phyloP scores from a whole-genome alignment of 2,329 filamentous ascomycete species.

The Neofusicoccum sp. region DNA sequence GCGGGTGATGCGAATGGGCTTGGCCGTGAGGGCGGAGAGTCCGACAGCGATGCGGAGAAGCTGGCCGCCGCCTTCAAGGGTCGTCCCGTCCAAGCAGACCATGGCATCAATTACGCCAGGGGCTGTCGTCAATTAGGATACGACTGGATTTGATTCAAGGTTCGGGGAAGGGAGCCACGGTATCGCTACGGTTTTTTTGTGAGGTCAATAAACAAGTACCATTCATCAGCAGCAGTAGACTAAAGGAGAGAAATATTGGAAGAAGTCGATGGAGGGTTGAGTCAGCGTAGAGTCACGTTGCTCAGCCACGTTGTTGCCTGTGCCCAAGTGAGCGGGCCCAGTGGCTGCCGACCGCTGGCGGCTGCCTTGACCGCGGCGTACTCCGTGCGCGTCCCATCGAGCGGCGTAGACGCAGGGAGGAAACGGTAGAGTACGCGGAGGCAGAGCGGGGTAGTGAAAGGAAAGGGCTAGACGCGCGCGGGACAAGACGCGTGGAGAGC shows the following conservation, averaged over 20 bases:
- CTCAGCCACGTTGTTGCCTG: constrained; percentile 12
- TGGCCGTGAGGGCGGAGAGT: constrained; percentile 56
- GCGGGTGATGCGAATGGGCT: constrained; percentile 53
- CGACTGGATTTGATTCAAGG: not conserved
- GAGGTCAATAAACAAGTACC: no score
- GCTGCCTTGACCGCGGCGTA: not conserved
- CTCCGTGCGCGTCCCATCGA: no score
- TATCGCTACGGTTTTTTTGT: no score
- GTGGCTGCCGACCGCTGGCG: not conserved
- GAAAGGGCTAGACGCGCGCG: not conserved
- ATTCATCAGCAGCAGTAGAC: no score
- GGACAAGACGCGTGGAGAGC: not conserved
- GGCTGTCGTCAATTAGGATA: not conserved
- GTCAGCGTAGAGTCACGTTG: not conserved
- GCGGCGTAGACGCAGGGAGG: no score
- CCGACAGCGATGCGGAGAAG: constrained; percentile 60
- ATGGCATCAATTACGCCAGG: not conserved
- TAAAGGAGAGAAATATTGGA: not conserved
- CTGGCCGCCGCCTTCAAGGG: constrained; percentile 65
- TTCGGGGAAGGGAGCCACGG: not conserved
- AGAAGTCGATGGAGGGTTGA: not conserved
- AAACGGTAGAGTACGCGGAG: no score
- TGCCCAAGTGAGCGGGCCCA: not conserved
- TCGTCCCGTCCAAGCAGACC: constrained; percentile 46
- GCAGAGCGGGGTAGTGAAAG: no score